Conservation (phyloP, 148 eudicot genomes). For the Rhododendron ovatum region DNA sequence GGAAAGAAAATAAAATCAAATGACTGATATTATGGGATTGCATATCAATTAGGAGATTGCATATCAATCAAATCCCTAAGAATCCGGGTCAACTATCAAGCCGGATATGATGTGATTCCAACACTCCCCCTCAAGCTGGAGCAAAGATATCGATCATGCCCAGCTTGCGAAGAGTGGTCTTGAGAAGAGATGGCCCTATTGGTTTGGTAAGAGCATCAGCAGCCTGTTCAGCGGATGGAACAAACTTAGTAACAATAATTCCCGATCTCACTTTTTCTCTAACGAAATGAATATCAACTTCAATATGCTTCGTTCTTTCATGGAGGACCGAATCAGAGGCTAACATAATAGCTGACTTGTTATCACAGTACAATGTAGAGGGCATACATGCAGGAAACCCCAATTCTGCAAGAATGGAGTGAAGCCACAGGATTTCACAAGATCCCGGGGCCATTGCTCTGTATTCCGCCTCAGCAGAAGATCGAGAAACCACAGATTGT, state of each 20-base stretch:
- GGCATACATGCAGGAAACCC: not conserved
- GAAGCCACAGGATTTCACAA: not conserved
- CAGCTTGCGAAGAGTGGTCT: not conserved
- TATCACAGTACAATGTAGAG: not conserved
- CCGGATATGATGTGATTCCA: too few relatives aligned
- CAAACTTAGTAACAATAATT: not conserved
- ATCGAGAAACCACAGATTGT: not conserved
- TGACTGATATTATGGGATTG: too few relatives aligned
- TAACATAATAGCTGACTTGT: not conserved
- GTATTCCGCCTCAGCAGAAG: not conserved
- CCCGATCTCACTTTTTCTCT: not conserved
- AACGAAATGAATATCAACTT: not conserved
- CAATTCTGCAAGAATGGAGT: too few relatives aligned
- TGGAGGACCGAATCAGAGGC: not conserved
- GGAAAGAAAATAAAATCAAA: not conserved
- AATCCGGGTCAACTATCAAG: too few relatives aligned
- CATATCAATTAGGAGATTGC: not conserved
- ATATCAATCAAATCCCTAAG: too few relatives aligned
- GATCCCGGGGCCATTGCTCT: not conserved
- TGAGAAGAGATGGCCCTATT: not conserved
- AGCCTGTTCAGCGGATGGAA: not conserved
- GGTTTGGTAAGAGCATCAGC: not conserved
- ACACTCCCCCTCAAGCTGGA: not conserved
- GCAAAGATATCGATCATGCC: not conserved
- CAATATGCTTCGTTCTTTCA: not conserved